Evolutionary conservation across 257 asterid species (phyloP).

Genomic region (Solanum tacnaense): DNA sequence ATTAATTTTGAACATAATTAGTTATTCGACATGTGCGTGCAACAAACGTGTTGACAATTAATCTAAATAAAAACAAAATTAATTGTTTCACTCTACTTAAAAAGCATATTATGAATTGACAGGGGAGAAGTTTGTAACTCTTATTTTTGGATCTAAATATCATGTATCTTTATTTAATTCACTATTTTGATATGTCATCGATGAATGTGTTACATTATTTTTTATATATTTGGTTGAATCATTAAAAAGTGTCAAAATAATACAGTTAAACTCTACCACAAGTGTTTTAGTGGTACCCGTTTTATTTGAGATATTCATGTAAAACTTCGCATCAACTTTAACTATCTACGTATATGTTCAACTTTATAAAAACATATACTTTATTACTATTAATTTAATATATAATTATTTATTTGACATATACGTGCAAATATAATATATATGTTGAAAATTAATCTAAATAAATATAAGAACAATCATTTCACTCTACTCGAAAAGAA

Average conservation of each 20-base stretch:
- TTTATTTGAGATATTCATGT: not conserved
- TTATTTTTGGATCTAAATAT: not conserved
- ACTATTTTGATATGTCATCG: no score
- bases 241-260: not conserved
- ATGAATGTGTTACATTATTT: not conserved
- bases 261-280: fast-evolving
- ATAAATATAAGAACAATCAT: not conserved
- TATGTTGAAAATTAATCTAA: not conserved
- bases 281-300: not conserved
- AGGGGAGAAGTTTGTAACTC: not conserved
- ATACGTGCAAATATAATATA: not conserved
- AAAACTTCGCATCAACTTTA: fast-evolving
- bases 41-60: not conserved
- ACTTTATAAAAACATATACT: not conserved
- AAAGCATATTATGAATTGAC: not conserved
- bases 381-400: not conserved
- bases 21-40: not conserved
- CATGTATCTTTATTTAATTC: not conserved
- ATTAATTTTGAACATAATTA: not conserved
- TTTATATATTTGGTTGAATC: not conserved
- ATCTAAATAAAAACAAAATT: not conserved
- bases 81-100: not conserved
- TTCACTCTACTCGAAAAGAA: not conserved
- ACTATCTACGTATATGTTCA: not conserved
- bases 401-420: not conserved